Base-by-base conservation (phyloP, 2,329 filamentous ascomycete species). In the Ophiostoma triangulosporum region DNA sequence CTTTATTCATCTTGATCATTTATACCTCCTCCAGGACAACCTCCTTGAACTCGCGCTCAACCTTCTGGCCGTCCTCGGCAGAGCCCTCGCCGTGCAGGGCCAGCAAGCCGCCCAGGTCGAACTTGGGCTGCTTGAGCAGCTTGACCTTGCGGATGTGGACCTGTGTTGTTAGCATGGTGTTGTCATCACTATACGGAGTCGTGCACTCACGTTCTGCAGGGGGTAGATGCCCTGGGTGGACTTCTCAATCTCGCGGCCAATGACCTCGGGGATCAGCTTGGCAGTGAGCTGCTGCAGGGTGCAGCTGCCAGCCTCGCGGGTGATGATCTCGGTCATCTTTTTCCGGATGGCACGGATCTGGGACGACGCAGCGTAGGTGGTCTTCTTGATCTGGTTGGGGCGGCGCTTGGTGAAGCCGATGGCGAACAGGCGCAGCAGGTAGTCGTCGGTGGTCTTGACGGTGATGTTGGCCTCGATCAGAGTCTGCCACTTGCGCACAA, bases 131-230 rank as follows among this genome's bases (percentile, higher is more conserved):
- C 85, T 98, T 98, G 65, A 98, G 80, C 65, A 98, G 87, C 85
- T 98, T 98, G 69, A 98, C 91, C 84, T 98, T 98, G 76, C 93
- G 90, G 75, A 98, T 95, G 81, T 98, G 93, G 68, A 97, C 90
- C 90, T 97, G 65, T 36, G 51, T 3, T 7, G 54, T 57, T 53
- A 60, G 52, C n/a, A n/a, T 14, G 4, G 11, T 20, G 17, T 7
- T 17, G 12, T 22, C 15, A 38, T 1, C n/a, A 50, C 22, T n/a
- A 58, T 53, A 54, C 14, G 15, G 2, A 11, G 4, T 26, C n/a
- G n/a, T n/a, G n/a, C 24, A 43, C 82, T 60, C 77, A 96, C 93
- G 75, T 97, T 95, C 81, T 97, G 93, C 69, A 98, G 86, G 64
- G 93, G 93, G 78, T 98, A 98, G 77, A 98, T 98, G 75, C 93